These are phyloP conservation scores for Pythium dissotocum DNA, from an alignment of 352 stramenopile genomes.

Conservation along the genomic window DNA sequence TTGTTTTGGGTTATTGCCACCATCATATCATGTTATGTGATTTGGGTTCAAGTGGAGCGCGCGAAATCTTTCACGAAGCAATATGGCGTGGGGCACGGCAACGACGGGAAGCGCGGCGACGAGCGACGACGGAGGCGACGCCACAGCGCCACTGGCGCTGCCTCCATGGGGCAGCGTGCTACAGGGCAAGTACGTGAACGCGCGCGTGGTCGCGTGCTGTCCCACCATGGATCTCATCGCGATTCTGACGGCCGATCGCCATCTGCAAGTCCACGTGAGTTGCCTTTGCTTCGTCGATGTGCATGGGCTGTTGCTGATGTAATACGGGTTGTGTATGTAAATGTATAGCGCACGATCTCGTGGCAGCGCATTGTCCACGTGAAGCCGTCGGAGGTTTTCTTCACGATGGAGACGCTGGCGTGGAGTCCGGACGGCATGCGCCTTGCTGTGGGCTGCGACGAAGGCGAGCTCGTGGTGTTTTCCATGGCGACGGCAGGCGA, in stretches of 20 bases:
- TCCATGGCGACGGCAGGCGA: conserved; percentile 51
- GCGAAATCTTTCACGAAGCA: neutral
- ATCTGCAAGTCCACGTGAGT: conserved; percentile 77
- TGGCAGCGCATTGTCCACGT: conserved; percentile 79
- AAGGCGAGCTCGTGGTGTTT: conserved; percentile 71
- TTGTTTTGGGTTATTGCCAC: neutral
- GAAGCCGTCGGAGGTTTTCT: conserved; percentile 56
- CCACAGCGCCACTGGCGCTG: neutral
- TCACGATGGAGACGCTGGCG: conserved; percentile 51
- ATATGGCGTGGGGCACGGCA: neutral
- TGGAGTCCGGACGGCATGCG: conserved; percentile 70
- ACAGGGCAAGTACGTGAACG: conserved; percentile 69
- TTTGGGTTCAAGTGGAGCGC: neutral
- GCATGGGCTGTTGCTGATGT: neutral
- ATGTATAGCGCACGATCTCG: conserved; percentile 57
- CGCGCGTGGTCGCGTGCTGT: conserved; percentile 52
- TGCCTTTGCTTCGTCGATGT: neutral
- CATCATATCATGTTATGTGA: neutral
- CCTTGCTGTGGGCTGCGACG: conserved; percentile 66
- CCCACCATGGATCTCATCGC: conserved; percentile 82
- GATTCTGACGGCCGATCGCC: conserved; percentile 61
- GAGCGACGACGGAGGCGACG: neutral
- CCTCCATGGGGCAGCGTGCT: conserved; percentile 56
- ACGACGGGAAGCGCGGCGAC: neutral
- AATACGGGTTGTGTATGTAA: neutral